Conservation (phyloP, 371 early-diverging fungal species). For the Mucor ambiguus region DNA sequence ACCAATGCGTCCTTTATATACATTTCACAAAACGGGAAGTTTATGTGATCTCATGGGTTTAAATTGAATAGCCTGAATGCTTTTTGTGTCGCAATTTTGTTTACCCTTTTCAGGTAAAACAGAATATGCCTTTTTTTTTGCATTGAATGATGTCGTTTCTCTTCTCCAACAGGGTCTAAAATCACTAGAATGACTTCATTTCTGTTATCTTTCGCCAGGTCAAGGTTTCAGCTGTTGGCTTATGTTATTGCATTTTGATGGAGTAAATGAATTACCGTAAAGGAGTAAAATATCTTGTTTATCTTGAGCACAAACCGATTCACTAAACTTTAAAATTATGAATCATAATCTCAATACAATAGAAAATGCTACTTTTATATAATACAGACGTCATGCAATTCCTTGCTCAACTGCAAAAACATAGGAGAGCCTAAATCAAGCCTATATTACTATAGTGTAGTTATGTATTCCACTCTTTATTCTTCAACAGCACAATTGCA, state of each 20-base stretch:
- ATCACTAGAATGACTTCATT: not conserved
- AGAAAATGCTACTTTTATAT: not conserved
- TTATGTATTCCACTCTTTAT: not conserved
- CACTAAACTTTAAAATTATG: not conserved
- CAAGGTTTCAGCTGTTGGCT: not conserved
- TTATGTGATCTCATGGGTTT: conserved; percentile 7
- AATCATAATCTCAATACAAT: not conserved
- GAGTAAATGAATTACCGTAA: not conserved
- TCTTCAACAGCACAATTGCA: not conserved
- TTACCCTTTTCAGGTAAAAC: conserved; percentile 10
- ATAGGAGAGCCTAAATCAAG: not conserved
- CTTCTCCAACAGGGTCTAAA: not conserved
- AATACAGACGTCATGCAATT: not conserved
- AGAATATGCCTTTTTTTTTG: not conserved
- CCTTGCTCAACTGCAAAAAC: not conserved
- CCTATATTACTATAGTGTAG: not conserved
- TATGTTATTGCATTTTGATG: not conserved
- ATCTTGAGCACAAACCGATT: not conserved
- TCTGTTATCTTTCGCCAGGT: not conserved
- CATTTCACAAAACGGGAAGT: not conserved
- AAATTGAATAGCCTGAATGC: conserved; percentile 8
- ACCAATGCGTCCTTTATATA: not conserved
- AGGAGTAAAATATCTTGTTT: not conserved
- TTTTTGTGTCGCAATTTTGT: conserved; percentile 5
- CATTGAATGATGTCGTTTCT: not conserved